A percentile compares a stretch with the other conserved stretches of the same genome.
phyloP scores from a whole-genome alignment of 768 basidiomycete genomes.

The Pleurotus citrinopileatus region DNA sequence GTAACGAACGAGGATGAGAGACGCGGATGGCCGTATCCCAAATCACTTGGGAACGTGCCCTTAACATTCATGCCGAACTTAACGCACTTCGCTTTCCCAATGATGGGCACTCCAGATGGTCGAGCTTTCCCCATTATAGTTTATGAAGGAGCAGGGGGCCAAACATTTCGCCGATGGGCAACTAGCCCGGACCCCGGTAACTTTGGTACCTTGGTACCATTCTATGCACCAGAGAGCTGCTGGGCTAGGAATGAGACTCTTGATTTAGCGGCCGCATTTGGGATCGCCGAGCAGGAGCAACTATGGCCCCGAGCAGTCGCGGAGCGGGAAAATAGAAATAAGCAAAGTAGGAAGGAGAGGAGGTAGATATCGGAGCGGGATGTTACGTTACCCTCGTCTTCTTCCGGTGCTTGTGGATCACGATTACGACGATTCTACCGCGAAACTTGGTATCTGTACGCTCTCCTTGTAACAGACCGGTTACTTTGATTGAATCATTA shows the following conservation, averaged over 20 bases:
- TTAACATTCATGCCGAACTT: constrained; percentile 29
- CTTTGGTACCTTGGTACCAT: not conserved
- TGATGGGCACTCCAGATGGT: constrained; percentile 11
- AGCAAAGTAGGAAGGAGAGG: too few relatives aligned
- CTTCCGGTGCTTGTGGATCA: too few relatives aligned
- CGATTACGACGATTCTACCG: too few relatives aligned
- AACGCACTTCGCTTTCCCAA: constrained; percentile 29
- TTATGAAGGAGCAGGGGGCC: constrained; percentile 1
- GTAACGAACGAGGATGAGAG: constrained; percentile 7
- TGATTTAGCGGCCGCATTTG: not conserved
- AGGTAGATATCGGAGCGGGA: too few relatives aligned
- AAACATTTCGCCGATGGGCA: not conserved
- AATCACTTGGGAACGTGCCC: constrained; percentile 27
- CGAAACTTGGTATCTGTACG: too few relatives aligned
- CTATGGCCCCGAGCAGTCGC: not conserved
- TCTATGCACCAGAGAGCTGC: not conserved
- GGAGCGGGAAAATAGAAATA: not conserved
- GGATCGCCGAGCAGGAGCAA: not conserved
- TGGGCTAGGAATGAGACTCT: not conserved
- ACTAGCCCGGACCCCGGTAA: not conserved
- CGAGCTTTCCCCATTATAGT: not conserved
- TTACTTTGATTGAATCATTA: too few relatives aligned
- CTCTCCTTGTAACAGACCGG: too few relatives aligned
- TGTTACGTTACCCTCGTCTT: too few relatives aligned
- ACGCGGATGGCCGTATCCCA: constrained; percentile 8